A percentile compares a stretch with the other conserved stretches of the same genome.
Conservation (phyloP, 768 basidiomycete genomes). For the Gloeopeniophorella convolvens region DNA sequence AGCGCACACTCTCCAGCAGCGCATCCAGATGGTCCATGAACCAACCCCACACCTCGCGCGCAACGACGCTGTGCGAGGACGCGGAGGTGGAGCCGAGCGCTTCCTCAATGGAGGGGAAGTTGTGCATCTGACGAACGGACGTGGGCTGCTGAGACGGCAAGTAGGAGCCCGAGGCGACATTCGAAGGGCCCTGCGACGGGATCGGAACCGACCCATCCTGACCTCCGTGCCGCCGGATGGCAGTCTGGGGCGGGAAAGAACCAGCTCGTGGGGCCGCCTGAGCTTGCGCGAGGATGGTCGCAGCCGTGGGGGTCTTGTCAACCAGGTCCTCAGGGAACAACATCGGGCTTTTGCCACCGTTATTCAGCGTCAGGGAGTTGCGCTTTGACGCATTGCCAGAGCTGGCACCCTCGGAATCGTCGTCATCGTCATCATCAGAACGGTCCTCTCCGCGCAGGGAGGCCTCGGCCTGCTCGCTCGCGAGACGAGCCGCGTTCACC, state of each 20-base stretch:
- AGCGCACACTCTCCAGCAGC: conserved; percentile 67
- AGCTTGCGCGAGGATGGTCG: conserved; percentile 68
- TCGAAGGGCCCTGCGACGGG: conserved; percentile 35
- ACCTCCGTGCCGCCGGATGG: conserved; percentile 65
- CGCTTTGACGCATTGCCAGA: conserved; percentile 63
- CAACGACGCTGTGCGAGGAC: conserved; percentile 71
- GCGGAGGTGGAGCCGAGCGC: conserved; percentile 63
- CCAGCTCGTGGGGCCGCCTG: conserved; percentile 58
- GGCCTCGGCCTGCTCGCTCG: conserved; percentile 63
- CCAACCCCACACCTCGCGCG: conserved; percentile 85
- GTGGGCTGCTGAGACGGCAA: conserved; percentile 41
- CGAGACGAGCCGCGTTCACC: conserved; percentile 65
- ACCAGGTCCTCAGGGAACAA: conserved; percentile 58
- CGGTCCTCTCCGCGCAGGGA: conserved; percentile 57
- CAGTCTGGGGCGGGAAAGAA: conserved; percentile 59
- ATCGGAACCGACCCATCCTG: conserved; percentile 52
- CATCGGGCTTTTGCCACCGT: conserved; percentile 50
- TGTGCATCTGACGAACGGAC: conserved; percentile 70
- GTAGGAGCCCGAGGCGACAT: conserved; percentile 38
- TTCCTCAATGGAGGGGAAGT: conserved; percentile 84
- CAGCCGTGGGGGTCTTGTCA: conserved; percentile 84
- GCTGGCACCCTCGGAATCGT: conserved; percentile 68
- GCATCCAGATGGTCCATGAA: conserved; percentile 89
- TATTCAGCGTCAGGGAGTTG: conserved; percentile 61
- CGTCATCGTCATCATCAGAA: conserved; percentile 82